Base-by-base conservation (phyloP, 352 stramenopile genomes). In the Globisporangium recalcitrans region DNA sequence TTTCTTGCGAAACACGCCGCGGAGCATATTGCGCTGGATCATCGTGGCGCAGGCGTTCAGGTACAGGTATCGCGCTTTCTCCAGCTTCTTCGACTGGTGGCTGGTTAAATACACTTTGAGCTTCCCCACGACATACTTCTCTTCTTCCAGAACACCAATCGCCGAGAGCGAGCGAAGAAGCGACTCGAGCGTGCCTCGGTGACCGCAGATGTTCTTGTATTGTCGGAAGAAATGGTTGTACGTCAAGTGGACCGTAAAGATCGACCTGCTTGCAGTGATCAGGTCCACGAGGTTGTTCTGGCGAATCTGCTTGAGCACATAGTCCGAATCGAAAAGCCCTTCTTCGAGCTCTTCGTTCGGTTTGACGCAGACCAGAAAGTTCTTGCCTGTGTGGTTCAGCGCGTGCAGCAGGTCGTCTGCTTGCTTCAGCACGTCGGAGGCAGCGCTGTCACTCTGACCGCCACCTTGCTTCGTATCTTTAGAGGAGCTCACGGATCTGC, bases 321-420 rank as follows among this genome's bases (percentile, higher is more conserved):
- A 88, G 1, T 73, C 71, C 24, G 82, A 87, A 52, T 94, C 78
- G 14, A 94, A 90, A 16, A 73, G 59, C 0, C 70, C 73, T 68
- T 88, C 71, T 70, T 88, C 74, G 16, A 90, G 70, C 9, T 80
- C 68, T 44, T 80, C 71, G 40, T 80, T 89, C 14, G 85, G 82
- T 51, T 94, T 94, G n/a, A 94, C 57, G 26, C 85, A 94, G 13
- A 92, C 80, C 32, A 91, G 34, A 58, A 94, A 92, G 63, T 94
- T 85, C 67, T 91, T 89, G 1, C 82, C 85, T 0, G 84, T 92
- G 56, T 87, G 75, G 52, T 81, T 82, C 1, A 94, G 63, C 3
- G 80, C 85, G 32, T 87, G 77, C 14, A 92, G 68, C 14, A 94
- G 53, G 4, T 81, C 81, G 53, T 87, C 78, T 5, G 80, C 74